Base-by-base conservation (phyloP, 2,329 filamentous ascomycete species). In the Periconia digitata region DNA sequence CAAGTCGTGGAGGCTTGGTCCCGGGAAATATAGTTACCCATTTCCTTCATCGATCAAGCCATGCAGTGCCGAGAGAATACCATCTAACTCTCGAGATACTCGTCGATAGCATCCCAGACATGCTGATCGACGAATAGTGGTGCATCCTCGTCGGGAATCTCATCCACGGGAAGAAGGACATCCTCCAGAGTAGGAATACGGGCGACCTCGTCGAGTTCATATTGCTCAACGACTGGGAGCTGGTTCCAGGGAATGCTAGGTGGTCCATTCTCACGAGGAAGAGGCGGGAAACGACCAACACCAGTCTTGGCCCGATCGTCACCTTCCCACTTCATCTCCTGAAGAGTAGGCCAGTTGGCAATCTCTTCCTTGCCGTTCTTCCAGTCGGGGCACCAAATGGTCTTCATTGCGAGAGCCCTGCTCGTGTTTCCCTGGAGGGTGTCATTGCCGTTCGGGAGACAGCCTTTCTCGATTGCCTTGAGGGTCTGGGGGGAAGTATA, bases 321-420 rank as follows among this genome's bases (percentile, higher is more conserved):
- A 0, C 76, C 76, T 52, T 78, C 75, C 68, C 75, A 77, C 52
- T 74, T 74, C 61, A 72, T 62, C 61, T 78, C 75, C 10, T 67
- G 58, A 5, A 56, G 37, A 10, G 59, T 58, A 0, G 75, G 76
- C 73, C 73, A 78, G 1, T 67, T 65, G 0, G 74, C 67, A 24
- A 74, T 55, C 43, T 69, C 62, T 2, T 68, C 60, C 38, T 70
- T 70, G 13, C 62, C 61, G 23, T 63, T 60, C 34, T 50, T 17
- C 63, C 67, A 70, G 39, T 69, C 52, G 0, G 34, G 17, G 47
- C 70, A 72, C 70, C 70, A 77, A 47, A 76, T 68, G 0, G 75
- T 76, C 17, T 62, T 59, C 37, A 63, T 53, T 24, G 63, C 63
- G 5, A 76, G 66, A 5, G 74, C 72, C 1, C 63, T 59, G 8